phyloP scores from a whole-genome alignment of 2,329 filamentous ascomycete species.

The Phaeoacremonium minimum region DNA sequence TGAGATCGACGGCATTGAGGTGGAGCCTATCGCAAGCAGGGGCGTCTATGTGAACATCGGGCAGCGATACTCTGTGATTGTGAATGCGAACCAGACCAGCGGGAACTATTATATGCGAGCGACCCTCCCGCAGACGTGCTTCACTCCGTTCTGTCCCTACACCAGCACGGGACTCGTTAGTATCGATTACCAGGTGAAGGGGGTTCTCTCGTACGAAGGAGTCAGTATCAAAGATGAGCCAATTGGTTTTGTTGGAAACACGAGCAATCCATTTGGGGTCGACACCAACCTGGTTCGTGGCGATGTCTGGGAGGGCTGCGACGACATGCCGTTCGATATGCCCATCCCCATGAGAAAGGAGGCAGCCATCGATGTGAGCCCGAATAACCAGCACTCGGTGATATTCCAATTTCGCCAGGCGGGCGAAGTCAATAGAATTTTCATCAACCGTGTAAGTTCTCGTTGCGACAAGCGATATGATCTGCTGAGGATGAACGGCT shows the following conservation, averaged over 20 bases:
- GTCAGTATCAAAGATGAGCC: not conserved
- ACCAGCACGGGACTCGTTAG: conserved; percentile 19
- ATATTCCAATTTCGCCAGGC: conserved; percentile 28
- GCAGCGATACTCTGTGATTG: conserved; percentile 31
- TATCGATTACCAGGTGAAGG: conserved; percentile 19
- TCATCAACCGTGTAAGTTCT: conserved; percentile 26
- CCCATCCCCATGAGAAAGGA: conserved; percentile 22
- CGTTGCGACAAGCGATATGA: too few species aligned
- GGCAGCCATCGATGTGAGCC: conserved; percentile 20
- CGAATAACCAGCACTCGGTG: conserved; percentile 25
- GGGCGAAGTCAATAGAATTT: conserved; percentile 28
- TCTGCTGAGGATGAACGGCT: too few species aligned
- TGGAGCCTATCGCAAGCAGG: conserved; percentile 22
- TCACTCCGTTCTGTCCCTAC: conserved; percentile 27
- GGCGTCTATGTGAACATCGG: conserved; percentile 33
- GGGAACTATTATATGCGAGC: conserved; percentile 31
- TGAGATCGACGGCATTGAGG: conserved; percentile 34
- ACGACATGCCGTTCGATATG: conserved; percentile 28
- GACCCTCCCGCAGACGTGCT: conserved; percentile 24
- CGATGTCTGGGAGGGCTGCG: conserved; percentile 24
- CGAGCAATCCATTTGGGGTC: conserved; percentile 22
- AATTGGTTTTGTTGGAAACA: conserved; percentile 19
- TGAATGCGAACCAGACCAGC: conserved; percentile 22
- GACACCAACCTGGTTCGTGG: conserved; percentile 19
- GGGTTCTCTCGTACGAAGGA: conserved; percentile 23